These are phyloP conservation scores for Erodium trifolium DNA, from an alignment of 441 rosid genomes.

Conservation along the genomic window DNA sequence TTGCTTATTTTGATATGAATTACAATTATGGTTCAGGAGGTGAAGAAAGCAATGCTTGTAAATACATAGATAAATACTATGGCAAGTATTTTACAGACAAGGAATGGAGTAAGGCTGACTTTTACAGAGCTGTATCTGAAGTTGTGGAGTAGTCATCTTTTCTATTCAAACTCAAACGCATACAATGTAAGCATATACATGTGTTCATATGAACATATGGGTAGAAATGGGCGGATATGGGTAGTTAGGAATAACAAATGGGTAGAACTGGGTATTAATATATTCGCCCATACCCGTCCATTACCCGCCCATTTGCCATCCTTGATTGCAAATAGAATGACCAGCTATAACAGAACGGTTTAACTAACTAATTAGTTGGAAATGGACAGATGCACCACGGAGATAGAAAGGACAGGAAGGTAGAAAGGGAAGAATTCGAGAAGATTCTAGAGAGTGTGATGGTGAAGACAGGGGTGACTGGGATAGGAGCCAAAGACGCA, in stretches of 20 bases:
- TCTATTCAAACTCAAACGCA: not conserved
- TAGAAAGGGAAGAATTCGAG: slow-evolving; percentile 50
- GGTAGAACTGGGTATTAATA: too few species aligned
- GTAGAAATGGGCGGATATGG: too few species aligned
- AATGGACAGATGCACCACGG: slow-evolving; percentile 36
- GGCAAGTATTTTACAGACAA: slow-evolving; percentile 15
- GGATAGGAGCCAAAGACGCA: slow-evolving; percentile 59
- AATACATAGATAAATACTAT: slow-evolving; percentile 36
- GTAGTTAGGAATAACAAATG: too few species aligned
- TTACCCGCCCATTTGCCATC: too few species aligned
- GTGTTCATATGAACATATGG: not conserved
- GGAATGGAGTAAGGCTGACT: slow-evolving; percentile 27
- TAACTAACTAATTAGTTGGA: too few species aligned
- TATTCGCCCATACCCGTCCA: too few species aligned
- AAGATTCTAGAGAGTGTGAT: slow-evolving; percentile 50
- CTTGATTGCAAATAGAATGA: too few species aligned
- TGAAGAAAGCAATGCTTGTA: slow-evolving; percentile 31
- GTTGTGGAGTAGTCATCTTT: slow-evolving; percentile 21
- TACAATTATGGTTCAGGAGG: slow-evolving; percentile 24
- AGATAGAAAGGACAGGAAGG: slow-evolving; percentile 18
- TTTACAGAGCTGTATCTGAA: slow-evolving; percentile 41
- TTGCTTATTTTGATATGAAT: not conserved
- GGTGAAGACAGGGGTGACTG: slow-evolving; percentile 50
- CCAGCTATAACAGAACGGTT: too few species aligned
- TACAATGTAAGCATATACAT: too few species aligned